These are phyloP conservation scores for Aspergillus ellipticus DNA, from an alignment of 495 filamentous ascomycete species.

Conservation along the genomic window DNA sequence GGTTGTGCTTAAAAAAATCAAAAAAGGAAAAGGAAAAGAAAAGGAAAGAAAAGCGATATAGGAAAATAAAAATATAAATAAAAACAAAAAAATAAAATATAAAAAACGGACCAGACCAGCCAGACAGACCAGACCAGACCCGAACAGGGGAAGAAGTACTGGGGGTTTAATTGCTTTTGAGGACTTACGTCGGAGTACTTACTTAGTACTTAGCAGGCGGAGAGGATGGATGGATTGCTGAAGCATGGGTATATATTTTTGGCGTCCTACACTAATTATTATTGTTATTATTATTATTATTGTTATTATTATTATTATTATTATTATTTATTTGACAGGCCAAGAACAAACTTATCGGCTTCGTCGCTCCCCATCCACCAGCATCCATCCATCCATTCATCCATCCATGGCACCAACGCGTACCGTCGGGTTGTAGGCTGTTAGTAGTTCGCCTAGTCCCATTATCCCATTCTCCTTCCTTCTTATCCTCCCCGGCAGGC, in stretches of 20 bases:
- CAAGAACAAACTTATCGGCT: background rate
- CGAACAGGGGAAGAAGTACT: background rate
- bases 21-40: background rate
- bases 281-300: too few relatives aligned
- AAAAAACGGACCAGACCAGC: background rate
- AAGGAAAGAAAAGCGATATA: background rate
- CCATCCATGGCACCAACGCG: background rate
- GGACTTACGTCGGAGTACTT: too few relatives aligned
- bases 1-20: too few relatives aligned
- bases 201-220: too few relatives aligned
- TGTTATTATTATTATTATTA: too few relatives aligned
- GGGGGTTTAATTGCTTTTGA: background rate
- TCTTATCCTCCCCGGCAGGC: too few relatives aligned
- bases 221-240: background rate
- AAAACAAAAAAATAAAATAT: background rate
- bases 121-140: background rate
- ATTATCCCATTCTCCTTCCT: background rate
- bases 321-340: background rate
- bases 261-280: too few relatives aligned
- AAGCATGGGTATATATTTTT: background rate
- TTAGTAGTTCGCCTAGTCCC: background rate
- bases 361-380: too few relatives aligned
- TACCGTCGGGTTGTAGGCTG: too few relatives aligned
- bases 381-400: background rate
- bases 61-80: background rate